These are phyloP conservation scores for Aphanomyces euteiches DNA, from an alignment of 352 stramenopile species.

Conservation along the genomic window DNA sequence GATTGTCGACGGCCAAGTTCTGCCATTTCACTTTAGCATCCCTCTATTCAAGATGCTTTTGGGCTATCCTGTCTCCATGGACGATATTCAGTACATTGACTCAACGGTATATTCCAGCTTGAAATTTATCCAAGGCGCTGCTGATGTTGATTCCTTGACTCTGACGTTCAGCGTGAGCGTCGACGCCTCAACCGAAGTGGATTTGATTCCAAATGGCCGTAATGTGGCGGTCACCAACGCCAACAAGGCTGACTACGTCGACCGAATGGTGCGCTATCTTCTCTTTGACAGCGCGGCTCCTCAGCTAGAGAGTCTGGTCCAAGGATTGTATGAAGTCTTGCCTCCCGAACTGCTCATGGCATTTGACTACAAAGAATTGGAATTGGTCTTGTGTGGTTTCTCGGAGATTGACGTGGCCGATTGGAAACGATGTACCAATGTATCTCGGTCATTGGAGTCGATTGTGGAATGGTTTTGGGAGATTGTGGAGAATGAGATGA, in stretches of 20 bases:
- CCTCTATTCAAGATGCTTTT: slow-evolving; percentile 97
- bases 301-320: slow-evolving; percentile 89
- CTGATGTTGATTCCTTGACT: slow-evolving; percentile 47
- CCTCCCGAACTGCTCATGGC: slow-evolving; percentile 90
- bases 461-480: slow-evolving; percentile 95
- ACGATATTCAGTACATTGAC: slow-evolving; percentile 89
- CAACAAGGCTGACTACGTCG: slow-evolving; percentile 93
- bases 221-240: slow-evolving; percentile 89
- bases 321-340: slow-evolving; percentile 96
- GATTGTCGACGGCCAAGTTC: slow-evolving; percentile 88
- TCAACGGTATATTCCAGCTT: slow-evolving; percentile 56
- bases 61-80: slow-evolving; percentile 90
- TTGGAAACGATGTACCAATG: slow-evolving; percentile 84
- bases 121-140: slow-evolving; percentile 58
- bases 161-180: slow-evolving; percentile 64
- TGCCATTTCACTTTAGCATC: slow-evolving; percentile 92
- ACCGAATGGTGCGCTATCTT: slow-evolving; percentile 91
- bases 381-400: slow-evolving; percentile 95
- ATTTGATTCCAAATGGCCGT: slow-evolving; percentile 53
- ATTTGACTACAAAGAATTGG: slow-evolving; percentile 97
- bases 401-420: slow-evolving; percentile 92
- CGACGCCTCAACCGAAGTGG: slow-evolving; percentile 37
- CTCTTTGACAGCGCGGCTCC: slow-evolving; percentile 88
- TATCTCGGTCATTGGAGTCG: slow-evolving; percentile 34
- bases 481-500: slow-evolving; percentile 83